Evolutionary conservation across 1,139 yeast species (phyloP).

Genomic region (Debaryomyces singareniensis): DNA sequence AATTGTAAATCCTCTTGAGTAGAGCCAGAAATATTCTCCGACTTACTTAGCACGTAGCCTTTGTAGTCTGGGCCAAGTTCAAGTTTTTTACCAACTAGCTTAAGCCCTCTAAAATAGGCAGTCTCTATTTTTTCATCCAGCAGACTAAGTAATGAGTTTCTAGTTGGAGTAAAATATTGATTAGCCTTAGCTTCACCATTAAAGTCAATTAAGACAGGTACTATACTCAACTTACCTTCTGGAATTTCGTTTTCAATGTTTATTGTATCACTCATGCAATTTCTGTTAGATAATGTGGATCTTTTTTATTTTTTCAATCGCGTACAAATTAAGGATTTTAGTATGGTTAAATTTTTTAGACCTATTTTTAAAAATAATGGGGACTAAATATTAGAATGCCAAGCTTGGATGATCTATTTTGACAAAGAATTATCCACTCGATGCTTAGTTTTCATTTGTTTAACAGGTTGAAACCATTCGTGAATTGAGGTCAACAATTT

Average conservation of each 20-base stretch:
- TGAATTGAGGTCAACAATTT: too few relatives aligned
- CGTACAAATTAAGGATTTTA: too few relatives aligned
- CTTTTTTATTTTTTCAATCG: too few relatives aligned
- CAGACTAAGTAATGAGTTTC: constrained; percentile 12
- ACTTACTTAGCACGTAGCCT: constrained; percentile 26
- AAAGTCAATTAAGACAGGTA: constrained; percentile 36
- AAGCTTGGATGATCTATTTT: too few relatives aligned
- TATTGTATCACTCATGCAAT: constrained; percentile 10
- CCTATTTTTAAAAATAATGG: too few relatives aligned
- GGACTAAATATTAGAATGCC: too few relatives aligned
- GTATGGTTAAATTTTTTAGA: too few relatives aligned
- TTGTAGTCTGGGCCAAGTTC: constrained; percentile 14
- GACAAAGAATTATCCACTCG: too few relatives aligned
- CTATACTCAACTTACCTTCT: constrained; percentile 20
- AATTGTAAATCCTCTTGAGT: constrained; percentile 13
- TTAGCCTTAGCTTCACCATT: constrained; percentile 33
- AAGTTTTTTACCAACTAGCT: constrained; percentile 24
- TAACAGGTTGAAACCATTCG: too few relatives aligned
- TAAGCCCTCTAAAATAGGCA: constrained; percentile 37
- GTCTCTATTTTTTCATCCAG: constrained; percentile 12
- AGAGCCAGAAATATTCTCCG: constrained; percentile 21
- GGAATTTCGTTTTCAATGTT: constrained; percentile 7
- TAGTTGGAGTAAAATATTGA: constrained; percentile 32
- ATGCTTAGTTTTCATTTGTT: too few relatives aligned
- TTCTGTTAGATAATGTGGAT: too few relatives aligned